Evolutionary conservation across 2,329 filamentous ascomycete genomes (phyloP).

Genomic region (Ciborinia camelliae): DNA sequence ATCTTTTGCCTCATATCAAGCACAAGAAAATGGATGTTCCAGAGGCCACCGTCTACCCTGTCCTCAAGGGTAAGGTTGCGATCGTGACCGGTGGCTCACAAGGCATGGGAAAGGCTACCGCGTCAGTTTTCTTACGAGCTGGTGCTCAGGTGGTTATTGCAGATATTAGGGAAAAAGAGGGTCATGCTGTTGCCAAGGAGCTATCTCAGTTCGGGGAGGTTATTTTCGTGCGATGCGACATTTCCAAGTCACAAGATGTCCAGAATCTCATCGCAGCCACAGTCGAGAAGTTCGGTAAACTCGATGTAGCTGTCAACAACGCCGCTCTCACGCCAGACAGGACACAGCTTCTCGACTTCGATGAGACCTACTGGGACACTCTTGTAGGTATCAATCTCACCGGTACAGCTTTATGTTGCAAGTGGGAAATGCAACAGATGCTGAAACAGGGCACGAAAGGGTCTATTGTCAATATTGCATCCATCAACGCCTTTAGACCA

Average conservation of each 20-base stretch:
- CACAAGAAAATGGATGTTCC: conserved; percentile 15
- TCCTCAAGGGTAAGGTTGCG: conserved; percentile 23
- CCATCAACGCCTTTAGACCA: conserved; percentile 12
- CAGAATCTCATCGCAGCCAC: conserved; percentile 29
- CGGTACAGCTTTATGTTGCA: conserved; percentile 17
- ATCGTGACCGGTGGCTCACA: conserved; percentile 23
- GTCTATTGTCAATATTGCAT: conserved; percentile 19
- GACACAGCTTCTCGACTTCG: conserved; percentile 11
- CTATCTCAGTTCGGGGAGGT: conserved; percentile 9
- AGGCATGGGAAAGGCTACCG: conserved; percentile 40
- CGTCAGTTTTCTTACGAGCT: conserved; percentile 8
- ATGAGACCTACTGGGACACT: conserved; percentile 13
- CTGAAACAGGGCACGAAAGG: conserved; percentile 13
- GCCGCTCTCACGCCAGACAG: conserved; percentile 38
- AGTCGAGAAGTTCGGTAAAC: conserved; percentile 46
- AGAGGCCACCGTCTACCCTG: conserved; percentile 17
- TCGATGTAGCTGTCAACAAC: conserved; percentile 54
- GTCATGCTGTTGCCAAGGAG: conserved; percentile 6
- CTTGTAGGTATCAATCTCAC: conserved; percentile 16
- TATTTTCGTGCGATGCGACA: conserved; percentile 13
- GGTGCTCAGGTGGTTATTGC: conserved; percentile 16
- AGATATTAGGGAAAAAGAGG: conserved; percentile 7
- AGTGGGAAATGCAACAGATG: conserved; percentile 17
- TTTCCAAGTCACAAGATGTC: conserved; percentile 13
- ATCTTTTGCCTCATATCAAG: neutral